Percentiles rank a stretch among this genome's conserved stretches.
These are phyloP conservation scores for Brachypodium distachyon DNA, from an alignment of 202 grass and related monocot genomes.

Conservation along the genomic window DNA sequence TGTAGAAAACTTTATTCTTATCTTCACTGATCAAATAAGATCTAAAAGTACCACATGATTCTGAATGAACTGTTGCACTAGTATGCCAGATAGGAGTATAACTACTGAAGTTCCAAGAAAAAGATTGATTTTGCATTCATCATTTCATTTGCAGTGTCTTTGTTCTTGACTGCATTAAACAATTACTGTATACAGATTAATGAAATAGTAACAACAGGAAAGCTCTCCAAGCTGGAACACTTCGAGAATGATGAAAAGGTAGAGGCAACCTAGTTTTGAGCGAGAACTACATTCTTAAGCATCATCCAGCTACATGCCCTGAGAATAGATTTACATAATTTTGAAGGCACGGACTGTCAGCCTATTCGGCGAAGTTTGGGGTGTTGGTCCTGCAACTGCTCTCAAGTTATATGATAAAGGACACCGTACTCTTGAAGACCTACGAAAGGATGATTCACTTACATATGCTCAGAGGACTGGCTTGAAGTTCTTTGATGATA, in stretches of 20 bases:
- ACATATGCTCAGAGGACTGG: slow-evolving; percentile 72
- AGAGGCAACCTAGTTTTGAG: slow-evolving; percentile 46
- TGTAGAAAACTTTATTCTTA: not conserved
- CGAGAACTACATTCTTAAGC: not conserved
- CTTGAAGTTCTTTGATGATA: slow-evolving; percentile 85
- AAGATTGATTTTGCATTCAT: not conserved
- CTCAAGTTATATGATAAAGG: slow-evolving; percentile 97
- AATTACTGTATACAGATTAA: slow-evolving; percentile 59
- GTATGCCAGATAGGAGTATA: not conserved
- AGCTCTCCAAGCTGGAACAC: slow-evolving; percentile 88
- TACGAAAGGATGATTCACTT: slow-evolving; percentile 66
- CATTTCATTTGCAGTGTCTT: not conserved
- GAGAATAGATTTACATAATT: slow-evolving; percentile 13
- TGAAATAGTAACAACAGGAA: slow-evolving; percentile 89
- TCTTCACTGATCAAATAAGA: not conserved
- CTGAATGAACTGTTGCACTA: not conserved
- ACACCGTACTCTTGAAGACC: slow-evolving; percentile 78
- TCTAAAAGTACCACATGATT: not conserved
- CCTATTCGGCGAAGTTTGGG: slow-evolving; percentile 97
- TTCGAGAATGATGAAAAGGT: slow-evolving; percentile 99
- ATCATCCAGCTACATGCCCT: not conserved
- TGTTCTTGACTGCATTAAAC: not conserved
- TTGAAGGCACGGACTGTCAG: slow-evolving; percentile 66
- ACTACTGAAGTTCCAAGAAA: not conserved
- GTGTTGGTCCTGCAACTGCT: slow-evolving; percentile 88